A percentile compares a stretch with the other conserved stretches of the same genome.
Evolutionary conservation across 306 rosid genomes (phyloP).

Genomic region (Oemleria cerasiformis): DNA sequence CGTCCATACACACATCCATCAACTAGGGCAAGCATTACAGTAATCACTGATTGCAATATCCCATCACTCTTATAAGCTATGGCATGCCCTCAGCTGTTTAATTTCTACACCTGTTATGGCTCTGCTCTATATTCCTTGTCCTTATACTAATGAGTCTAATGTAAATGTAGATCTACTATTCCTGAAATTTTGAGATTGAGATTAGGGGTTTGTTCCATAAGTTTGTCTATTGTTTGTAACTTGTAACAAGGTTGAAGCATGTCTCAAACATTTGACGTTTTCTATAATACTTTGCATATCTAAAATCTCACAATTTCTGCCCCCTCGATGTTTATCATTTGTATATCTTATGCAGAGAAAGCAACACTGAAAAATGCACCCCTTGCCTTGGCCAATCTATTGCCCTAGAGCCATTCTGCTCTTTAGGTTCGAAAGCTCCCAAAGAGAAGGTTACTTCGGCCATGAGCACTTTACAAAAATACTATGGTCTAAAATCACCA

Average conservation of each 20-base stretch:
- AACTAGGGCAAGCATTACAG: not conserved
- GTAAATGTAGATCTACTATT: not conserved
- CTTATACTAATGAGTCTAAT: no score
- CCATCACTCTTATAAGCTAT: not conserved
- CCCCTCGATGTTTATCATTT: not conserved
- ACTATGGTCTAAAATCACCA: conserved; percentile 55
- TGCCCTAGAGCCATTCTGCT: conserved; percentile 40
- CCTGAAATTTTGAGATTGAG: not conserved
- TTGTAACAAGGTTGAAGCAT: not conserved
- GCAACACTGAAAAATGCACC: conserved; percentile 28
- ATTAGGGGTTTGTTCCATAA: not conserved
- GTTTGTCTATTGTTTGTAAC: not conserved
- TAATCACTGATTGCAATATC: not conserved
- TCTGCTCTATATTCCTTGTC: no score
- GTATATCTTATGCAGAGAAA: conserved; percentile 39
- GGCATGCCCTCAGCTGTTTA: no score
- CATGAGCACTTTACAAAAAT: conserved; percentile 64
- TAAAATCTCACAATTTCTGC: not conserved
- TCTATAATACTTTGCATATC: not conserved
- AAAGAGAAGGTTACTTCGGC: conserved; percentile 46
- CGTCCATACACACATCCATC: not conserved
- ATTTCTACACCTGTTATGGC: not conserved
- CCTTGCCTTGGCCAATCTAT: conserved; percentile 41
- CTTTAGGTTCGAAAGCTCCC: conserved; percentile 49
- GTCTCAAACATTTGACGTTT: not conserved